Evolutionary conservation across 345 rosid genomes (phyloP), one percentile per base, ranked within the genome.

Genomic region (Aurinia saxatilis): DNA sequence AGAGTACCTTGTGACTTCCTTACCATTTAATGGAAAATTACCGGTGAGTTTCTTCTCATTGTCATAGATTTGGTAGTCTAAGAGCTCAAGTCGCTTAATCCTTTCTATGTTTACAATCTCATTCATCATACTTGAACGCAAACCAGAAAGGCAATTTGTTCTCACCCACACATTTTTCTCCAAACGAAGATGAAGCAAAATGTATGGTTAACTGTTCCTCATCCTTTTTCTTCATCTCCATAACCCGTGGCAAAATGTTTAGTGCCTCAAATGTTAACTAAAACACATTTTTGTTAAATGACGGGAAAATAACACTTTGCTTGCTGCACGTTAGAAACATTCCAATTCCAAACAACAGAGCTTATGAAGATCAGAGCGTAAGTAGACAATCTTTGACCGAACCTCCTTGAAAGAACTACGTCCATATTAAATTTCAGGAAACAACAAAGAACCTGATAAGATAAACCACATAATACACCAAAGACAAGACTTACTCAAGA

Each of bases 331-430:
- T 50, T 31, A 34, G 14, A 74, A 77, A 85, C 59, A 51, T 75
- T n/a, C n/a, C n/a, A n/a, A n/a, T n/a, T 87, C 99, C 92, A 90
- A 90, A 81, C 99, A 93, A 29, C 92, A 85, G 10, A 90, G 87
- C 72, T 87, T 90, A 77, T 87, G 99, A 68, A 90, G 92, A 81
- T 93, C 97, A 23, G 91, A 73, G 23, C 95, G 92, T 61, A 93
- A 84, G 70, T 93, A 44, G 99, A 87, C 21, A 93, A 84, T 79
- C 96, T 80, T 12, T 97, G 90, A 76, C 90, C 99, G 34, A 93
- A 55, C 62, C 99, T 89, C 16, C 95, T 82, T 65, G 87, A 68
- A 44, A 93, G 96, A 73, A 21, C 92, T 7, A 96, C 96, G 16
- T 90, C 96, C 63, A 82, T 79, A 12, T 79, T 90, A 27, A 90